These are phyloP conservation scores for Vicia sativa DNA, from an alignment of 306 rosid species.

Conservation along the genomic window DNA sequence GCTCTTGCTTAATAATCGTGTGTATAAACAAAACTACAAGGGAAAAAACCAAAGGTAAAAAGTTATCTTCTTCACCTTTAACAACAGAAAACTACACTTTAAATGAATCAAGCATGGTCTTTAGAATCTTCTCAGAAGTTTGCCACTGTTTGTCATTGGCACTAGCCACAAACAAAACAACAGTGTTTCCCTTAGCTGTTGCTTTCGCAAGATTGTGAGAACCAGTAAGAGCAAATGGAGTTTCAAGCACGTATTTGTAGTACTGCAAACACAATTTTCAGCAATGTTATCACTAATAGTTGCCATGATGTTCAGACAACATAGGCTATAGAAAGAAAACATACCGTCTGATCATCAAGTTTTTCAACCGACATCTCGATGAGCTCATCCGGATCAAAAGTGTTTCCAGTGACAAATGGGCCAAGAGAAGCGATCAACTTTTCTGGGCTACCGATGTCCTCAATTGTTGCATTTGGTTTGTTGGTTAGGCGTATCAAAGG, in stretches of 20 bases:
- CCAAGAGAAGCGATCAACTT: slow-evolving; percentile 95
- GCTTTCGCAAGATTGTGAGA: slow-evolving; percentile 97
- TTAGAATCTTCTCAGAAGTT: slow-evolving; percentile 66
- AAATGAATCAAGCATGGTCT: slow-evolving; percentile 89
- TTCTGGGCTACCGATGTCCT: slow-evolving; percentile 91
- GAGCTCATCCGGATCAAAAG: slow-evolving; percentile 88
- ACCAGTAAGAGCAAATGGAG: slow-evolving; percentile 90
- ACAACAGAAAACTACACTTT: slow-evolving; percentile 55
- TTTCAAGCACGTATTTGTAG: slow-evolving; percentile 83
- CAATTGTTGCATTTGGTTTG: slow-evolving; percentile 87
- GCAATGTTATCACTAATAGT: slow-evolving; percentile 14
- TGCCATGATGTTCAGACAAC: not conserved
- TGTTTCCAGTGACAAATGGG: slow-evolving; percentile 87
- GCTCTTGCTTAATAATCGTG: slow-evolving; percentile 31
- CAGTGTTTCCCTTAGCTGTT: slow-evolving; percentile 95
- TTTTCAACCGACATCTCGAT: slow-evolving; percentile 78
- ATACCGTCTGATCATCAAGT: slow-evolving; percentile 82
- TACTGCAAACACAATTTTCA: slow-evolving; percentile 58
- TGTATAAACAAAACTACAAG: slow-evolving; percentile 36
- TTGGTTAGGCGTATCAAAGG: slow-evolving; percentile 92
- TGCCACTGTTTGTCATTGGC: slow-evolving; percentile 96
- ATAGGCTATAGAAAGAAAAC: slow-evolving; percentile 16
- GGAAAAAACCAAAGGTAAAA: slow-evolving; percentile 27
- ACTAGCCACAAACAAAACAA: slow-evolving; percentile 84
- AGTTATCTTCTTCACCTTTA: slow-evolving; percentile 37